Base-by-base conservation (phyloP, 2,329 filamentous ascomycete species). In the Westerdykella sp. region DNA sequence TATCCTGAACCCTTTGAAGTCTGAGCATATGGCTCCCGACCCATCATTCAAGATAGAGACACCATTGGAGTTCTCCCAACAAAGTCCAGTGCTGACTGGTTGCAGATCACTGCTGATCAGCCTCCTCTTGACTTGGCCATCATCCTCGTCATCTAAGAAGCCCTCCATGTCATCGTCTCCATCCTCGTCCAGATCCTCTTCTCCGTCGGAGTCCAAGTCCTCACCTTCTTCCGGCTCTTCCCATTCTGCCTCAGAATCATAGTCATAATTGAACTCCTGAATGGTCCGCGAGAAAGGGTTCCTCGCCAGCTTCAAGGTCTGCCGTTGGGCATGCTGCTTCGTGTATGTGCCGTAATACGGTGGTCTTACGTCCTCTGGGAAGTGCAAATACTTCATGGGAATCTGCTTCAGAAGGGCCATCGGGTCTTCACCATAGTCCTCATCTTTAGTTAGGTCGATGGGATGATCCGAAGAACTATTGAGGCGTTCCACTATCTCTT, bases 201-300 rank as follows among this genome's bases (percentile, higher is more conserved):
- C 81, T 23, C 78, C 79, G 45, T 84, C 81, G 3, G 78, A 79
- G 39, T 77, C 70, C 2, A 84, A 66, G 45, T 86, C 81, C 54
- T 85, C 83, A 30, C 79, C 79, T 44, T 90, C 72, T 77, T 89
- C 70, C 28, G 85, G 82, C 59, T 89, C 84, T 57, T 84, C 74
- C 87, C 87, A 94, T 78, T 93, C 87, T 62, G 46, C 85, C 63
- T 94, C 87, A 3, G 86, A 91, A 58, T 93, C 87, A 60, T 91
- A 89, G 50, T 89, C 86, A 61, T 94, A 94, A 54, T 87, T 75
- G 4, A 85, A 75, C 5, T 82, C 78, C 2, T 66, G 75, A 45
- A 88, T 69, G n/a, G 72, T 68, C 47, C 73, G 75, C 64, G 53
- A 71, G 63, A 56, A 73, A 53, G 47, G 86, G 72, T 62, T 79